Evolutionary conservation across 2,329 filamentous ascomycete genomes (phyloP), one percentile per base, ranked within the genome.

Genomic region (Aspergillus japonicus): DNA sequence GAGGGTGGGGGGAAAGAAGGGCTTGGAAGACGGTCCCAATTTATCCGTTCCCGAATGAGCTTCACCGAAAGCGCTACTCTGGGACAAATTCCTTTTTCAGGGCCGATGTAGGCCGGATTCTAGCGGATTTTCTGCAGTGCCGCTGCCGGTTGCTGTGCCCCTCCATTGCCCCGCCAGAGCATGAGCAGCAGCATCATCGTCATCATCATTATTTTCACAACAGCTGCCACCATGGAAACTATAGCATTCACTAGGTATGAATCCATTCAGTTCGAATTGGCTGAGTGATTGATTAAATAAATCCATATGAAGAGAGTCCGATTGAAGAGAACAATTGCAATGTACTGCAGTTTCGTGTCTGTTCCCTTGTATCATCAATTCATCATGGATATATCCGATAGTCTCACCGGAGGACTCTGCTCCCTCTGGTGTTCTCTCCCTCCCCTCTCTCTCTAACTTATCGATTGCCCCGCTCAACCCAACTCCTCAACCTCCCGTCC

Each of bases 331-430:
- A 5, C 26, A 29, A 29, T 29, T 29, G 26, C 26, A 29, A 29
- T 8, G 26, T 29, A 29, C 8, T 8, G 26, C 8, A 29, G 26
- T 29, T 2, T 29, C 10, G 3, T 29, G 8, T 10, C 7, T 3
- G 7, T 29, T 29, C 26, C 8, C 5, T 35, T 12, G 12, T 35
- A 16, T 35, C 14, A 35, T 35, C 14, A 35, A 16, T 35, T 35
- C 11, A 35, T 21, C 21, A 21, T 21, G 21, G 21, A 21, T 29
- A 29, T 29, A 10, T 10, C 26, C 7, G 7, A 29, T 29, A 29
- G 7, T 55, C 42, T 55, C 53, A 65, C 70, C 73, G 73, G 73
- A 74, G 68, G 68, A 74, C 71, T 73, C 69, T 74, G 68, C 72
- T 75, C 73, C 72, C 33, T 16, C 33, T 35, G 33, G 33, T 71